phyloP scores from a whole-genome alignment of 805 yeast genomes.

The Kockiozyma suomiensis region DNA sequence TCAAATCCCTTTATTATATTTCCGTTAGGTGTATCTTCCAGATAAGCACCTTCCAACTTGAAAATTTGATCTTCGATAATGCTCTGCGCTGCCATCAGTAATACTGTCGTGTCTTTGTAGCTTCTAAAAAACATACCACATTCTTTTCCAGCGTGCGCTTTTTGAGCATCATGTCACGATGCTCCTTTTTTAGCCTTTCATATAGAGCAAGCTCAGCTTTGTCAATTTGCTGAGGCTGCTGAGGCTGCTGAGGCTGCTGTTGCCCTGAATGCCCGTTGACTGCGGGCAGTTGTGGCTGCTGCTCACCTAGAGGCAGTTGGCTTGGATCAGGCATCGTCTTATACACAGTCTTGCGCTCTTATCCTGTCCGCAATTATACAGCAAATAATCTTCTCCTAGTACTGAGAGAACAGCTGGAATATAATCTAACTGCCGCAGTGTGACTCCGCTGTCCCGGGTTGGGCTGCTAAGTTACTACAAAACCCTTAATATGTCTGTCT shows the following conservation, averaged over 20 bases:
- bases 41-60: slow-evolving; percentile 74
- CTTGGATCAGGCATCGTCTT: slow-evolving; percentile 28
- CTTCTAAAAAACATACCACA: slow-evolving; percentile 29
- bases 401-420: no score
- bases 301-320: slow-evolving; percentile 17
- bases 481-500: no score
- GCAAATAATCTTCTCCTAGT: no score
- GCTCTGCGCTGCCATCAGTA: slow-evolving; percentile 46
- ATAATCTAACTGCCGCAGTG: no score
- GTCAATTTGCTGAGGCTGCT: slow-evolving; percentile 16
- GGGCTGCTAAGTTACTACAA: no score
- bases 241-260: background rate
- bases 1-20: slow-evolving; percentile 93
- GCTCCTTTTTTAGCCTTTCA: slow-evolving; percentile 64
- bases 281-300: background rate
- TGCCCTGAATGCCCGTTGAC: background rate
- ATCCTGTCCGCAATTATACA: background rate
- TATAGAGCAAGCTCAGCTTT: slow-evolving; percentile 51
- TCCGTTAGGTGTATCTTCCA: slow-evolving; percentile 69
- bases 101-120: background rate
- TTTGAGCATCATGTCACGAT: slow-evolving; percentile 62
- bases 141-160: slow-evolving; percentile 66
- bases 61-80: slow-evolving; percentile 75
- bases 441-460: no score
- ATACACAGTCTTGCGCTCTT: no score